These are phyloP conservation scores for Lactifluus echinatus DNA, from an alignment of 768 basidiomycete species.

Conservation along the genomic window DNA sequence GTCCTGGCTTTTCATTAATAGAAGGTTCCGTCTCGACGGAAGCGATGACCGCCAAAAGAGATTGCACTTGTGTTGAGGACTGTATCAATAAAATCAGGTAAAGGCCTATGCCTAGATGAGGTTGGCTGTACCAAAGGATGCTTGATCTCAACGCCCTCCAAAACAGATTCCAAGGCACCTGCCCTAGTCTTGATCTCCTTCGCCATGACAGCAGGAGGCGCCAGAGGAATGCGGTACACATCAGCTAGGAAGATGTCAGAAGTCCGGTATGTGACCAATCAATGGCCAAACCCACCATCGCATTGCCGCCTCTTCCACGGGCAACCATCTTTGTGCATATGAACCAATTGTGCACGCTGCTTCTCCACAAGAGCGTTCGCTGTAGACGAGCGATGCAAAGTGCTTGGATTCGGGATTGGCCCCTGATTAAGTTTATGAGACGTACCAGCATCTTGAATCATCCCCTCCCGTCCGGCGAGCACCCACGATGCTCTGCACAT, in stretches of 20 bases:
- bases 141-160: slow-evolving; percentile 49
- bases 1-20: slow-evolving; percentile 24
- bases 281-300: slow-evolving; percentile 45
- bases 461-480: slow-evolving; percentile 56
- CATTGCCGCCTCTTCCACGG: slow-evolving; percentile 81
- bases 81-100: slow-evolving; percentile 25
- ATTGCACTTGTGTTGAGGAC: slow-evolving; percentile 50
- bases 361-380: slow-evolving; percentile 67
- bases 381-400: slow-evolving; percentile 24
- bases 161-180: slow-evolving; percentile 38
- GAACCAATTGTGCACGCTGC: slow-evolving; percentile 55
- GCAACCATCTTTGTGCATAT: slow-evolving; percentile 71
- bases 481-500: slow-evolving; percentile 70
- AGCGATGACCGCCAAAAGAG: slow-evolving; percentile 40
- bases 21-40: slow-evolving; percentile 19
- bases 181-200: slow-evolving; percentile 53
- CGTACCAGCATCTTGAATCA: slow-evolving; percentile 72
- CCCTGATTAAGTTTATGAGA: no score
- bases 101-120: neutral
- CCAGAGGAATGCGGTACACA: slow-evolving; percentile 49
- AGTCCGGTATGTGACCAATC: neutral
- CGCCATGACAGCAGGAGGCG: slow-evolving; percentile 54
- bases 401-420: slow-evolving; percentile 3
- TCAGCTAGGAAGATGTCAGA: slow-evolving; percentile 2
- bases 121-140: slow-evolving; percentile 58